Conservation (phyloP, 140 eudicot genomes). For the Erigeron philadelphicus region DNA sequence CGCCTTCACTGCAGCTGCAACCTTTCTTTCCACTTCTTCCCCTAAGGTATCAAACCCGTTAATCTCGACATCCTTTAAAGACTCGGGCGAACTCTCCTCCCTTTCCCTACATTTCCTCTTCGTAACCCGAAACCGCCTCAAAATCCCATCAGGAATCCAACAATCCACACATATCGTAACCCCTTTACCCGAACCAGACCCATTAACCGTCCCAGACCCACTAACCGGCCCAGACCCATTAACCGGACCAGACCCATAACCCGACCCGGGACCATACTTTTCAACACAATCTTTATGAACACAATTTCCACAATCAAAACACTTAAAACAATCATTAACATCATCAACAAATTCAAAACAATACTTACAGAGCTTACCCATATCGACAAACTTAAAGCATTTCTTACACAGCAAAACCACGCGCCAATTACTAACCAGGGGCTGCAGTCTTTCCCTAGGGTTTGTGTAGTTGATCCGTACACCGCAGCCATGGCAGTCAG, state of each 20-base stretch:
- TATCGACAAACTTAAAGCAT: slow-evolving; percentile 42
- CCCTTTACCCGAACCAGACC: slow-evolving; percentile 4
- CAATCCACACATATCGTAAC: slow-evolving; percentile 75
- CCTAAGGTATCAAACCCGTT: slow-evolving; percentile 18
- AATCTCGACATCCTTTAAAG: slow-evolving; percentile 18
- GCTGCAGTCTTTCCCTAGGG: slow-evolving; percentile 64
- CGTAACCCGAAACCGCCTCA: slow-evolving; percentile 30
- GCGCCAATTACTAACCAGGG: slow-evolving; percentile 73
- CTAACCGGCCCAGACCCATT: too few relatives aligned
- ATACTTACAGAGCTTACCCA: slow-evolving; percentile 51
- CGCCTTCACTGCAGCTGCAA: slow-evolving; percentile 29
- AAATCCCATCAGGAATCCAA: slow-evolving; percentile 70
- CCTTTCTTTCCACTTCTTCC: slow-evolving; percentile 35
- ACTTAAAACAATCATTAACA: slow-evolving; percentile 31
- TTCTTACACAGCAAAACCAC: slow-evolving; percentile 61
- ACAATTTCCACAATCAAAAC: slow-evolving; percentile 44
- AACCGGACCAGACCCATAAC: neutral
- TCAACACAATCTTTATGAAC: slow-evolving; percentile 61
- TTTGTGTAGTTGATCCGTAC: slow-evolving; percentile 43
- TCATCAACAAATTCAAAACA: slow-evolving; percentile 39
- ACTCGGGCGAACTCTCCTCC: slow-evolving; percentile 18
- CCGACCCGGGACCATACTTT: slow-evolving; percentile 33
- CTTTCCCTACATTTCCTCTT: slow-evolving; percentile 31
- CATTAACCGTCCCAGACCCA: too few relatives aligned
- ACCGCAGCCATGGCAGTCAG: slow-evolving; percentile 68